phyloP scores from a whole-genome alignment of 495 filamentous ascomycete genomes.

The Trypethelium eluteriae region DNA sequence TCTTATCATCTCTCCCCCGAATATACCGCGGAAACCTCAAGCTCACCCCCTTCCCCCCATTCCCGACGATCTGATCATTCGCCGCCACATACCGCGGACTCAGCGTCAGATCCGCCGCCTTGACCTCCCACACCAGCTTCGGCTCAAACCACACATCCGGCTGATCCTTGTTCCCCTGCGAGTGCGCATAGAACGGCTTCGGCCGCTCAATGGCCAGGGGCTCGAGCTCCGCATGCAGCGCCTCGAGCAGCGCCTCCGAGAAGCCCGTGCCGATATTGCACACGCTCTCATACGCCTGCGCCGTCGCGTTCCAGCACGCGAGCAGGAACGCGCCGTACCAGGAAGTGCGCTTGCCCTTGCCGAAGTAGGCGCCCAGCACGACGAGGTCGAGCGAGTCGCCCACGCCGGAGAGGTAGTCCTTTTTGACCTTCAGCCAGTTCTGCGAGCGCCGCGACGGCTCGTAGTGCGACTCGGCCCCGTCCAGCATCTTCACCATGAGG shows the following conservation, averaged over 20 bases:
- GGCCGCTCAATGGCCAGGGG: conserved; percentile 73
- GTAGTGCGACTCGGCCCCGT: conserved; percentile 82
- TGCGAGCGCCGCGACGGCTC: conserved; percentile 91
- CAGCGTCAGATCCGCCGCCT: conserved; percentile 88
- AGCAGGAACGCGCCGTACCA: conserved; percentile 93
- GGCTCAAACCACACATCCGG: conserved; percentile 99
- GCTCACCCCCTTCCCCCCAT: conserved; percentile 74
- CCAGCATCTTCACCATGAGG: conserved; percentile 98
- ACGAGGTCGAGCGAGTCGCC: conserved; percentile 96
- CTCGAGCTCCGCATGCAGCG: conserved; percentile 64
- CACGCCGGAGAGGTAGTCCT: conserved; percentile 87
- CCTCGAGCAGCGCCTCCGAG: conserved; percentile 76
- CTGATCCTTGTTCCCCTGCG: conserved; percentile 74
- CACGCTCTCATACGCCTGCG: conserved; percentile 80
- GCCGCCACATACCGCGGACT: conserved; percentile 87
- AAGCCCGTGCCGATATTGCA: conserved; percentile 99
- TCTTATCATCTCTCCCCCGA: conserved; percentile 85
- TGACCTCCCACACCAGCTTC: conserved; percentile 91
- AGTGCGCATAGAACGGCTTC: conserved; percentile 91
- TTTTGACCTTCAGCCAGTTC: conserved; percentile 99
- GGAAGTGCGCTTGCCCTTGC: conserved; percentile 88
- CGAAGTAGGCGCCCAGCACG: conserved; percentile 88
- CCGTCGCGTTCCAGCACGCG: conserved; percentile 77
- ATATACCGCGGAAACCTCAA: conserved; percentile 89
- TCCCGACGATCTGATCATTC: conserved; percentile 51